phyloP scores from a whole-genome alignment of 441 rosid genomes.

The Arabidopsis hybrid region DNA sequence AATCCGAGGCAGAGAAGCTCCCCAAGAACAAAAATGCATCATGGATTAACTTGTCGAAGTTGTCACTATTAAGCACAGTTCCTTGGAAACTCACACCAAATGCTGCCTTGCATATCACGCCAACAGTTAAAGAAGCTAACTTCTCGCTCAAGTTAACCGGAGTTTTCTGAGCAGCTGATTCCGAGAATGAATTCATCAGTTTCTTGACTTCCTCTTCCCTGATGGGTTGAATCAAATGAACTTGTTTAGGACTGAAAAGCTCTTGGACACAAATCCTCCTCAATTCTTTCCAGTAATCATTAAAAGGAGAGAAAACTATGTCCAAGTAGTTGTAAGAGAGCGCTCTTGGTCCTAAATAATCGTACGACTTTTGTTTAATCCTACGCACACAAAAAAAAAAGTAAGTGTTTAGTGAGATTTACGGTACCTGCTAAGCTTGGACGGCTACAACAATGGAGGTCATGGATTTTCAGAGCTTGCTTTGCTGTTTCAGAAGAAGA shows the following conservation, averaged over 20 bases:
- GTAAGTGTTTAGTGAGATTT: not conserved
- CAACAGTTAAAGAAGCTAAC: conserved; percentile 41
- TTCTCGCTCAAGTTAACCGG: conserved; percentile 49
- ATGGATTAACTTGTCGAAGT: conserved; percentile 43
- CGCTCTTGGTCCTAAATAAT: conserved; percentile 27
- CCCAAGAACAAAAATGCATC: conserved; percentile 35
- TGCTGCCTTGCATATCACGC: conserved; percentile 45
- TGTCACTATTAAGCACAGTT: conserved; percentile 31
- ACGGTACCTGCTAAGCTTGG: conserved; percentile 45
- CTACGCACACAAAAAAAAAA: not conserved
- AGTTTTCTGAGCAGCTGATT: conserved; percentile 37
- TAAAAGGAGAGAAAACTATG: conserved; percentile 48
- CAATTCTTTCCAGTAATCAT: conserved; percentile 51
- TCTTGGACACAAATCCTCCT: conserved; percentile 46
- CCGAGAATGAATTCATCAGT: conserved; percentile 41
- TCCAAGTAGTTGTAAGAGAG: conserved; percentile 54
- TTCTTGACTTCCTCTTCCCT: conserved; percentile 51
- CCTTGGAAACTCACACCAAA: conserved; percentile 48
- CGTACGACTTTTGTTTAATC: not conserved
- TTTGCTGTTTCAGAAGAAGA: not conserved
- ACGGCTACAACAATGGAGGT: conserved; percentile 63
- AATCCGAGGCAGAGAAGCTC: conserved; percentile 49
- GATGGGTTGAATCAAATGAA: conserved; percentile 45
- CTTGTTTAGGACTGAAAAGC: conserved; percentile 50
- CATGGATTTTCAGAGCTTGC: conserved; percentile 29